Percentiles rank a stretch among this genome's conserved stretches.
phyloP scores from a whole-genome alignment of 495 filamentous ascomycete genomes.

The Lophiotrema nucula region DNA sequence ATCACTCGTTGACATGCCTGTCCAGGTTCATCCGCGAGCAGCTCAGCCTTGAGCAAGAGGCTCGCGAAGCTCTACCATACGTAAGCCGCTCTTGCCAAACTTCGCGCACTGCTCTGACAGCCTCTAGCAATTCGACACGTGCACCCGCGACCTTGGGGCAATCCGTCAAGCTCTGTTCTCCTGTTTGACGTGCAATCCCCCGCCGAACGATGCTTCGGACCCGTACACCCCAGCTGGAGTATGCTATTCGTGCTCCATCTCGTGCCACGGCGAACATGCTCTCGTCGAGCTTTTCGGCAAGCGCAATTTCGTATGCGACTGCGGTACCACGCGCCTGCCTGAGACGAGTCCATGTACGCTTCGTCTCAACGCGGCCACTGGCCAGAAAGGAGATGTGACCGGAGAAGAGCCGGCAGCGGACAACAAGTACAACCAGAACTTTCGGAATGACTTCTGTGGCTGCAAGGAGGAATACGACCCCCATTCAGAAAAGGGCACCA shows the following conservation, averaged over 20 bases:
- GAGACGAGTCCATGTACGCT: conserved; percentile 69
- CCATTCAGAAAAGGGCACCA: conserved; percentile 87
- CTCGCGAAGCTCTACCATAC: conserved; percentile 90
- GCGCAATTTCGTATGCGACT: conserved; percentile 94
- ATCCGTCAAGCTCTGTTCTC: conserved; percentile 85
- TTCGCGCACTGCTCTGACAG: conserved; percentile 20
- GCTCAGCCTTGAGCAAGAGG: conserved; percentile 87
- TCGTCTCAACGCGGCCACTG: conserved; percentile 70
- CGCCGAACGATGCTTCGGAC: conserved; percentile 58
- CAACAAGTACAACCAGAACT: conserved; percentile 95
- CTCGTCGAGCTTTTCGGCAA: conserved; percentile 96
- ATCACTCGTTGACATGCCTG: too few relatives aligned
- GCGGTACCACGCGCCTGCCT: conserved; percentile 80
- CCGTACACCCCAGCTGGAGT: conserved; percentile 76
- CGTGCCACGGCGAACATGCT: conserved; percentile 92
- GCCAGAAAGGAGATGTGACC: conserved; percentile 69
- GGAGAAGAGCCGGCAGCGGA: conserved; percentile 67
- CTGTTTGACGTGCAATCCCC: conserved; percentile 89
- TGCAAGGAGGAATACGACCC: conserved; percentile 85
- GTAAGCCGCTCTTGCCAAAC: conserved; percentile 46
- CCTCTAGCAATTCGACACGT: conserved; percentile 79
- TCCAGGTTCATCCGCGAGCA: conserved; percentile 82
- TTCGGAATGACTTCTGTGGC: conserved; percentile 86
- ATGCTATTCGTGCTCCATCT: conserved; percentile 94
- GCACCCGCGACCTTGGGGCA: conserved; percentile 81